phyloP scores from a whole-genome alignment of 495 filamentous ascomycete genomes.

The Trichoderma orchidacearum region DNA sequence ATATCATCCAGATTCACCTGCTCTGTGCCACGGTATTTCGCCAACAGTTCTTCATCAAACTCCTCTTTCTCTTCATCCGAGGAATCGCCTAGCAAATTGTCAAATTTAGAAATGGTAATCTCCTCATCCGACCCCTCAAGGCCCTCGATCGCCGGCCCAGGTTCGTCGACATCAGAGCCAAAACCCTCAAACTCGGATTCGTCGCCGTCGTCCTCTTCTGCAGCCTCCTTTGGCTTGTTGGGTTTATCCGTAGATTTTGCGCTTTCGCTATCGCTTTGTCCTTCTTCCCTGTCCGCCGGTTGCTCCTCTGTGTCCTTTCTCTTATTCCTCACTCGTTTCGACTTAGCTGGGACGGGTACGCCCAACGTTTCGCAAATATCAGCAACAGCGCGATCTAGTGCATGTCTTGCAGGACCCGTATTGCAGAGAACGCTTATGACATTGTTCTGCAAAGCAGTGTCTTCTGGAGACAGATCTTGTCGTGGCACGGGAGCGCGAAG shows the following conservation, averaged over 20 bases:
- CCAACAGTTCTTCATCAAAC: slow-evolving; percentile 11
- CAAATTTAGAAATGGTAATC: slow-evolving; percentile 27
- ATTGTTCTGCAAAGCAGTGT: slow-evolving; percentile 42
- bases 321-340: slow-evolving; percentile 15
- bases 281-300: slow-evolving; percentile 10
- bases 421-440: slow-evolving; percentile 73
- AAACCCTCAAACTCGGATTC: slow-evolving; percentile 3
- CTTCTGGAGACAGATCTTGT: slow-evolving; percentile 32
- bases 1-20: slow-evolving; percentile 7
- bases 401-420: slow-evolving; percentile 57
- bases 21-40: background rate
- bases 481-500: slow-evolving; percentile 33
- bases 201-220: slow-evolving; percentile 6
- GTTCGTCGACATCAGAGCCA: background rate
- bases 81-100: slow-evolving; percentile 24
- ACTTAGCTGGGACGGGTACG: slow-evolving; percentile 29
- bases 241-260: background rate
- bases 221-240: slow-evolving; percentile 8
- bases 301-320: background rate
- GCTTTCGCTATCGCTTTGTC: slow-evolving; percentile 9
- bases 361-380: slow-evolving; percentile 49
- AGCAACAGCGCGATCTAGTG: slow-evolving; percentile 45
- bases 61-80: slow-evolving; percentile 23
- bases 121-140: slow-evolving; percentile 43
- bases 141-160: slow-evolving; percentile 9